Evolutionary conservation across 2,329 filamentous ascomycete genomes (phyloP).

Genomic region (Leptographium lundbergii): DNA sequence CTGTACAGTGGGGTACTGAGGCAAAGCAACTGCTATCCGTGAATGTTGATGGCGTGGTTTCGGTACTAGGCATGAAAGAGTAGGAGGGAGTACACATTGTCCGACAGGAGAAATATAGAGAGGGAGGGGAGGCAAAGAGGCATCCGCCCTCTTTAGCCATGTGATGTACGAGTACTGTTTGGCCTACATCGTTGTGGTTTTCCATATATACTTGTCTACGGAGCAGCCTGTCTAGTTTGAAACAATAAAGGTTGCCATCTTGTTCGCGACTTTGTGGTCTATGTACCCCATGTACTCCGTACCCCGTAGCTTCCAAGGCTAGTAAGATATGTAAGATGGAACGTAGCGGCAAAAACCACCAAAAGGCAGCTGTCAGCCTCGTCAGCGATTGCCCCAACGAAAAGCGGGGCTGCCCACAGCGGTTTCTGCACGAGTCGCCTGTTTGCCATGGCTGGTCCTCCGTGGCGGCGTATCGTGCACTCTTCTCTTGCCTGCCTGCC

Average conservation of each 20-base stretch:
- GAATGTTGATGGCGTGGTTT: conserved; percentile 62
- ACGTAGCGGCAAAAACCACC: not conserved
- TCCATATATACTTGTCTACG: not conserved
- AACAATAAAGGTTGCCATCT: too few relatives aligned
- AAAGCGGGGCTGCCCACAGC: not conserved
- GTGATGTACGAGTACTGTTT: not conserved
- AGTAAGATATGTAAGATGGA: too few relatives aligned
- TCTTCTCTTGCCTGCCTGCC: not conserved
- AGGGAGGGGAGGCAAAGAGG: not conserved
- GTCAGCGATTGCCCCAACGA: not conserved
- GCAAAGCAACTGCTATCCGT: conserved; percentile 65
- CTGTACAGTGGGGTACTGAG: conserved; percentile 64
- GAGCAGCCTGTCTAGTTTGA: not conserved
- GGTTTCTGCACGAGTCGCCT: not conserved
- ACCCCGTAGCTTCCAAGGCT: too few relatives aligned
- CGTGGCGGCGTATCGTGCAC: not conserved
- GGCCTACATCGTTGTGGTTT: not conserved
- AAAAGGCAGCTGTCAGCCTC: not conserved
- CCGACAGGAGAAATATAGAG: not conserved
- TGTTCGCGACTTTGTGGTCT: too few relatives aligned
- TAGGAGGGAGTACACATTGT: conserved; percentile 8
- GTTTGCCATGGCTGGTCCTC: not conserved
- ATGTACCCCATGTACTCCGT: too few relatives aligned
- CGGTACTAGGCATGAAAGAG: conserved; percentile 49
- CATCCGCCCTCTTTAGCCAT: not conserved